Conservation (phyloP, 2,329 filamentous ascomycete genomes). For the Talaromyces sp. region DNA sequence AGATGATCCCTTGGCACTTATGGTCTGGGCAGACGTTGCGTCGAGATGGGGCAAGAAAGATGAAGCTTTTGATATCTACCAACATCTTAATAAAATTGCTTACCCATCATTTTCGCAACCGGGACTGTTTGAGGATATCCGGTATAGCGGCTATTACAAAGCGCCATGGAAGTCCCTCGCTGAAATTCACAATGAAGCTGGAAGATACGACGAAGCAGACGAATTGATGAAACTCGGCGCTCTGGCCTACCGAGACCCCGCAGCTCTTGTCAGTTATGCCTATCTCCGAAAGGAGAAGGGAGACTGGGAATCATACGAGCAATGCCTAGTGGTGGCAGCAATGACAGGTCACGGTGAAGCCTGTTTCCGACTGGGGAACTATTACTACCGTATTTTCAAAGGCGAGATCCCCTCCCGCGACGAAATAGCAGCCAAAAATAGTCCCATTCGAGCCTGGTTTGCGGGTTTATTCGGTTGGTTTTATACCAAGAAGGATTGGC, state of each 20-base stretch:
- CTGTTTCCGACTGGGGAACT: constrained; percentile 32
- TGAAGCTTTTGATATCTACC: constrained; percentile 22
- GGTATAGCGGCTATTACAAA: constrained; percentile 14
- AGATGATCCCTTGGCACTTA: constrained; percentile 26
- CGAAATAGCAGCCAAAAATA: constrained; percentile 5
- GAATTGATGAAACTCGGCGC: constrained; percentile 26
- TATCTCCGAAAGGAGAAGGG: constrained; percentile 20
- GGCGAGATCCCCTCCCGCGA: constrained; percentile 23
- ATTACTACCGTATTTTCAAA: constrained; percentile 31
- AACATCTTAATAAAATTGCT: constrained; percentile 23
- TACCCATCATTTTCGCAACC: constrained; percentile 15
- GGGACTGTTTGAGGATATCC: constrained; percentile 13
- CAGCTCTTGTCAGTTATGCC: constrained; percentile 26
- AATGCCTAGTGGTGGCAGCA: constrained; percentile 32
- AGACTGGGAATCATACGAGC: constrained; percentile 29
- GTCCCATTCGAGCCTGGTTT: constrained; percentile 3
- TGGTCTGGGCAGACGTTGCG: constrained; percentile 26
- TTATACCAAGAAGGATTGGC: constrained; percentile 22
- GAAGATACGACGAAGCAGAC: constrained; percentile 16
- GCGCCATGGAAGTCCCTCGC: constrained; percentile 29
- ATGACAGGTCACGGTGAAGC: constrained; percentile 25
- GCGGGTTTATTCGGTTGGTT: constrained; percentile 16
- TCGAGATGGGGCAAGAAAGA: constrained; percentile 19
- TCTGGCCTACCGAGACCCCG: constrained; percentile 27
- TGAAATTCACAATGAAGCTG: constrained; percentile 18